Base-by-base conservation (phyloP, 345 rosid species). In the Iberis pinnata region DNA sequence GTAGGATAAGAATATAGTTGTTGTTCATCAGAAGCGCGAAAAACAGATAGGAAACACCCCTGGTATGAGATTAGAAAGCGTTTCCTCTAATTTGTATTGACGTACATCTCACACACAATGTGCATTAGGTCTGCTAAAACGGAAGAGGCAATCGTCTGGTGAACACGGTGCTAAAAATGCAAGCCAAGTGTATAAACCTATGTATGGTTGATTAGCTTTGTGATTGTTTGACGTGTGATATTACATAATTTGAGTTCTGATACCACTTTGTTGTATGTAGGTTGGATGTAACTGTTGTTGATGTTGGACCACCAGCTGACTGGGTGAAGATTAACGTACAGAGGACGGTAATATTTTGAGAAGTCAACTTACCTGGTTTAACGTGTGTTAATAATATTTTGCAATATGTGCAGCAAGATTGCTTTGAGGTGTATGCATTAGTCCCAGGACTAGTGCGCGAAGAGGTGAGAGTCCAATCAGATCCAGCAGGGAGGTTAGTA, bases 311-410 rank as follows among this genome's bases (percentile, higher is more conserved):
- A 32, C 89, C 97, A 68, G 95, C 95, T 60, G 89, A 85, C 58
- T 85, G 97, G 97, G 97, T 88, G 76, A 88, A 88, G 83, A 68
- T 88, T 72, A 88, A 77, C 65, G 97, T 85, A 32, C 84, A 77
- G 47, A 88, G 84, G 64, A 68, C 73, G 54, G 95, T 82, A 78
- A 9, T 9, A 32, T 27, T 8, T 6, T n/a, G n/a, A n/a, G n/a
- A 56, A 56, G 49, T 29, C 49, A 61, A 33, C 25, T 17, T 20
- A 2, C 17, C 16, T 50, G 18, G 32, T 56, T 31, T 22, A 43
- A 11, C 25, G 26, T 45, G 24, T 39, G 11, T 16, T 52, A n/a
- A 65, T 53, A 53, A 17, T 9, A 29, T 53, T 19, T 45, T 52
- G 12, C 8, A 2, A 17, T 59, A 22, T 12, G 25, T 6, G 11